Percentiles rank a stretch among this genome's conserved stretches.
Evolutionary conservation across 257 asterid genomes (phyloP).

Genomic region (Plantago elongata): DNA sequence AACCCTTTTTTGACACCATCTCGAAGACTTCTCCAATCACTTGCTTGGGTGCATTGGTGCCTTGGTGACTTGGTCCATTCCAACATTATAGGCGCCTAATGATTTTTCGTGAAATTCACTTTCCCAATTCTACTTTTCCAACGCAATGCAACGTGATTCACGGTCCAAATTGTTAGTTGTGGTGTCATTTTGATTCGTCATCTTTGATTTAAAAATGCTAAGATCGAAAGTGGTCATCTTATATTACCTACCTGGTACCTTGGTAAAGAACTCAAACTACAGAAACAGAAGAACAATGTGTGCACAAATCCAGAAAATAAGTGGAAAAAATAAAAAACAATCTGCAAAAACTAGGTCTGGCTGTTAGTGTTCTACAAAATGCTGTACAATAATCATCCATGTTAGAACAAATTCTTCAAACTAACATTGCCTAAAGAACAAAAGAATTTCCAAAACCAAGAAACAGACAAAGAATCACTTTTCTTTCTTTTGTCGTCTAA

Average conservation of each 20-base stretch:
- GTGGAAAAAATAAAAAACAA: not conserved
- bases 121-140: too few relatives aligned
- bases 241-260: not conserved
- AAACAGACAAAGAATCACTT: constrained; percentile 16
- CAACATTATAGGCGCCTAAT: constrained; percentile 2
- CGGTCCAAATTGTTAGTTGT: not conserved
- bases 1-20: constrained; percentile 14
- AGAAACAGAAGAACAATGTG: not conserved
- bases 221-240: not conserved
- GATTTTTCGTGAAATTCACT: not conserved
- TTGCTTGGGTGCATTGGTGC: too few relatives aligned
- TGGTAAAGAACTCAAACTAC: not conserved
- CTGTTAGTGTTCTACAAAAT: constrained; percentile 24
- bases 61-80: not conserved
- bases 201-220: too few relatives aligned
- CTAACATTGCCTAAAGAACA: constrained; percentile 10
- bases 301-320: constrained; percentile 4
- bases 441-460: not conserved
- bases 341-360: not conserved
- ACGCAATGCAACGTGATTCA: not conserved
- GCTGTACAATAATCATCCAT: constrained; percentile 21
- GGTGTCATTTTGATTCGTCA: too few relatives aligned
- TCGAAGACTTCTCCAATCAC: not conserved
- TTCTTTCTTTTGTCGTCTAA: constrained; percentile 9
- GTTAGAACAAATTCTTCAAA: constrained; percentile 25